These are phyloP conservation scores for Luzula sylvatica DNA, from an alignment of 176 grass and related monocot species.

Conservation along the genomic window DNA sequence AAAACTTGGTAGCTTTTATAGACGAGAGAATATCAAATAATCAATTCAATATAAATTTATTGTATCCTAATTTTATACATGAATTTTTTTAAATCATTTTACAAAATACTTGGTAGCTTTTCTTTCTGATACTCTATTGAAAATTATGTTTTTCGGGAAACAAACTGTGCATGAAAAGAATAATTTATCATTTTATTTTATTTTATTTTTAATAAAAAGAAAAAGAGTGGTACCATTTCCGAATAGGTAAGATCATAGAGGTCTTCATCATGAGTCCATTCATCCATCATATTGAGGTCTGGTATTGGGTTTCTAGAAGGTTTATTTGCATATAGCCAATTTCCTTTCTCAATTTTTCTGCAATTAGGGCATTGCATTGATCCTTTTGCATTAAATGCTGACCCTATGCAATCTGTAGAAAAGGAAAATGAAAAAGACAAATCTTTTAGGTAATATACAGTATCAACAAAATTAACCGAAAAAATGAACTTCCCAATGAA, in stretches of 20 bases:
- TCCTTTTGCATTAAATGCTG: conserved; percentile 98
- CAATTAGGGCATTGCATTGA: conserved; percentile 98
- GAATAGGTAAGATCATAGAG: conserved; percentile 78
- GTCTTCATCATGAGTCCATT: conserved; percentile 81
- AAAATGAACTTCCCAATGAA: too few species aligned
- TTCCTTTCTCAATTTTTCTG: conserved; percentile 94
- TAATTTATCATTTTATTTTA: too few species aligned
- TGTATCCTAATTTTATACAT: too few species aligned
- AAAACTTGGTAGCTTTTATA: too few species aligned
- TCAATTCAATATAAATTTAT: too few species aligned
- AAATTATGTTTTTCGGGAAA: conserved; percentile 6
- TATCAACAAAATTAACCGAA: too few species aligned
- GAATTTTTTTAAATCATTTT: too few species aligned
- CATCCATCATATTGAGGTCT: conserved; percentile 72
- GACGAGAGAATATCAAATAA: too few species aligned
- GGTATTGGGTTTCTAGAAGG: conserved; percentile 37
- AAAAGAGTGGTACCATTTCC: conserved; percentile 45
- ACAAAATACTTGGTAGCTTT: too few species aligned
- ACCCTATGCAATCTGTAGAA: conserved; percentile 90
- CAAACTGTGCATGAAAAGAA: too few species aligned
- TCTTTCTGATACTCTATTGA: neutral
- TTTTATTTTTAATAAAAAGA: neutral
- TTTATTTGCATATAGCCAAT: conserved; percentile 86
- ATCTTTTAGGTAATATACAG: too few species aligned
- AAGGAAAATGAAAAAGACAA: conserved; percentile 3